A percentile compares a stretch with the other conserved stretches of the same genome.
These are phyloP conservation scores for Lotus japonicus DNA, from an alignment of 306 rosid genomes.

Conservation along the genomic window DNA sequence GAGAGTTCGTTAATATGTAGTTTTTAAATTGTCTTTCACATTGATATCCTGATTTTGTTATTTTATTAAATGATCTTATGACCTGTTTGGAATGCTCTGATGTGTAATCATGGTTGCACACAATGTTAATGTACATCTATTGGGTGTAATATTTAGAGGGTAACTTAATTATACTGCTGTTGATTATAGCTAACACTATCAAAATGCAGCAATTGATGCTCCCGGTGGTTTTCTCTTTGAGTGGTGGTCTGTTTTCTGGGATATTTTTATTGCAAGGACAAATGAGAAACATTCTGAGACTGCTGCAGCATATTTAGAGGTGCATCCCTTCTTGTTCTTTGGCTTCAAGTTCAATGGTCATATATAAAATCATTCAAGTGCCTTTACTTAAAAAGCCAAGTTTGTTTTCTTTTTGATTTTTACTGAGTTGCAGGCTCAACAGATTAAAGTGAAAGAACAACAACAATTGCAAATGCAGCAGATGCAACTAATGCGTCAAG, in stretches of 20 bases:
- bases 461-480: conserved; percentile 86
- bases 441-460: conserved; percentile 69
- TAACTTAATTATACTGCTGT: background rate
- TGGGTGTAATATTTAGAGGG: background rate
- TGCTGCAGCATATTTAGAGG: conserved; percentile 91
- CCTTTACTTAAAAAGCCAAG: background rate
- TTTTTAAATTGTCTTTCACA: background rate
- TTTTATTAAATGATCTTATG: background rate
- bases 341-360: background rate
- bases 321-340: conserved; percentile 17
- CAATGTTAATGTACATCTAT: background rate
- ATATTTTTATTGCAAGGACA: conserved; percentile 83
- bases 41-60: background rate
- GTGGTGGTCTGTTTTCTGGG: conserved; percentile 99
- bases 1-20: conserved; percentile 22
- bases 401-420: background rate
- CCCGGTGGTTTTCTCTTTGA: conserved; percentile 95
- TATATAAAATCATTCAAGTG: background rate
- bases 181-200: conserved; percentile 10
- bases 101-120: background rate
- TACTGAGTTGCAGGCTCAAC: conserved; percentile 56
- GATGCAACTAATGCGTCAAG: conserved; percentile 77
- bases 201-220: conserved; percentile 91
- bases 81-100: conserved; percentile 6
- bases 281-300: conserved; percentile 92